These are phyloP conservation scores for Populus euphratica DNA, from an alignment of 345 rosid species.

Conservation along the genomic window DNA sequence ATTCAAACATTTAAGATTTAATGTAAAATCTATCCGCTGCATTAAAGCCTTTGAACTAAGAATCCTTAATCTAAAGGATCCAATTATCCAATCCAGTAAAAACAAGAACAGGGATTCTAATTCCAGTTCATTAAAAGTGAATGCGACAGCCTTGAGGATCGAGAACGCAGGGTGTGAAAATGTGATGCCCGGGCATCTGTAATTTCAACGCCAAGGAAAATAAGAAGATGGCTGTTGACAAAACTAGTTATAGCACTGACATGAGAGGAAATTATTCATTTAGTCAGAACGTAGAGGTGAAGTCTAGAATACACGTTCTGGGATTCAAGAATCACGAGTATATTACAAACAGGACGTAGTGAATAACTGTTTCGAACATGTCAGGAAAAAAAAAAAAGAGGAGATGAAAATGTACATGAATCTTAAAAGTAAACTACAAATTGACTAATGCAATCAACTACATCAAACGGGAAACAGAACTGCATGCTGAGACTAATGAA, in stretches of 20 bases:
- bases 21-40: neutral
- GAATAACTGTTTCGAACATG: neutral
- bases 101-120: no score
- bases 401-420: neutral
- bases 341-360: neutral
- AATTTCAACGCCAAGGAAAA: neutral
- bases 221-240: neutral
- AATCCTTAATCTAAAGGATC: neutral
- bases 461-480: neutral
- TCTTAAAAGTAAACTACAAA: neutral
- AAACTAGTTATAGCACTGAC: neutral
- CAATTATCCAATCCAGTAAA: neutral
- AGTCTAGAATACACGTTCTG: neutral
- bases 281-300: neutral
- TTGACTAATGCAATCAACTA: neutral
- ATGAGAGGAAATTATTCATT: neutral
- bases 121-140: no score
- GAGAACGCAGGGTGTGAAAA: neutral
- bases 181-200: neutral
- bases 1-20: neutral
- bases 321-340: neutral
- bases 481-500: neutral
- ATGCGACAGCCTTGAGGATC: neutral
- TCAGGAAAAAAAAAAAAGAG: neutral
- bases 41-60: neutral